Evolutionary conservation across 176 grass and related monocot species (phyloP).

Genomic region (Cenchrus americanus): DNA sequence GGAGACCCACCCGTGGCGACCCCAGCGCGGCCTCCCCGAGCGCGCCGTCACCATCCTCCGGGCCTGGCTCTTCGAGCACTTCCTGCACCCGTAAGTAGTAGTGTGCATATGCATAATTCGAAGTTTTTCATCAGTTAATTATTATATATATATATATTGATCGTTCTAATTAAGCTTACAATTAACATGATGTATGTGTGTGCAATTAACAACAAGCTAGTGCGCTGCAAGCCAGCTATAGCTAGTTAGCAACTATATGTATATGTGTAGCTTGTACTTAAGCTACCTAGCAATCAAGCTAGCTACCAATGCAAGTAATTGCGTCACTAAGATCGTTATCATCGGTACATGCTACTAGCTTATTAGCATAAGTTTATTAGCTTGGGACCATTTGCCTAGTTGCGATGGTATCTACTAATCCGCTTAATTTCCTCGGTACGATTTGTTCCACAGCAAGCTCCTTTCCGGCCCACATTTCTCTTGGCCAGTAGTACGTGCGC

Average conservation of each 20-base stretch:
- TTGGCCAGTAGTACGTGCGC: not conserved
- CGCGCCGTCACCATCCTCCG: conserved; percentile 87
- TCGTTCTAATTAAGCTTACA: not conserved
- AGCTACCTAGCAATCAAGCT: not conserved
- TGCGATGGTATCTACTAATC: not conserved
- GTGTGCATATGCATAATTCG: not conserved
- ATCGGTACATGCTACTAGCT: not conserved
- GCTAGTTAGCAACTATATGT: too few relatives aligned
- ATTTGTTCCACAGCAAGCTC: conserved; percentile 40
- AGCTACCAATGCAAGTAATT: not conserved
- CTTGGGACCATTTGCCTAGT: not conserved
- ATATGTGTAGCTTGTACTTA: too few relatives aligned
- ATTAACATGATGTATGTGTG: not conserved
- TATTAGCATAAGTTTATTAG: not conserved
- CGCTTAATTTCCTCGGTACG: not conserved
- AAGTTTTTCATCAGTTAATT: too few relatives aligned
- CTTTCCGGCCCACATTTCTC: conserved; percentile 41
- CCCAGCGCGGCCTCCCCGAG: conserved; percentile 80
- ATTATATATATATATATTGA: too few relatives aligned
- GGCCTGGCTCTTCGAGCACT: conserved; percentile 93
- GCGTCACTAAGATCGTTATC: not conserved
- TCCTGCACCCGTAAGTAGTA: conserved; percentile 76
- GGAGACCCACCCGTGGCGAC: conserved; percentile 85
- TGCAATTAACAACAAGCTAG: not conserved
- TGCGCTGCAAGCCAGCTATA: too few relatives aligned